Evolutionary conservation across 2,329 filamentous ascomycete genomes (phyloP), one percentile per base, ranked within the genome.

Genomic region (Curvularia lunata): DNA sequence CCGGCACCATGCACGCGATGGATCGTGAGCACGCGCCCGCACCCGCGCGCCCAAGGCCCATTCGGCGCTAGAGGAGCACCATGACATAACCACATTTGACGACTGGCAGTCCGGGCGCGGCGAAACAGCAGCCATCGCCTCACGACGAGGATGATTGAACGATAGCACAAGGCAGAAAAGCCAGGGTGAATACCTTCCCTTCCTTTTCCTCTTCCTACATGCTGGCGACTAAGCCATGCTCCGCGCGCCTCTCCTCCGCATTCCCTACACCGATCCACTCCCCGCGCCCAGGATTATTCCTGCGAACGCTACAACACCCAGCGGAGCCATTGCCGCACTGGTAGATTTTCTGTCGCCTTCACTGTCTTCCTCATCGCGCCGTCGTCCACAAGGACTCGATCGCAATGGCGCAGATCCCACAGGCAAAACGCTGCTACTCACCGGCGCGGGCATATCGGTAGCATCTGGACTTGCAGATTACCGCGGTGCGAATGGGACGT

Each of bases 381-480:
- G 16, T 37, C 34, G 34, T 9, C 34, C 13, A n/a, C 32, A 34
- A 12, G 32, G 7, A 34, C 9, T 37, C 16, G 16, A 34, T 37
- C 34, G n/a, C 34, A 37, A 37, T 37, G 34, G 13, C 9, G 34
- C 34, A 37, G 13, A n/a, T 7, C 5, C 34, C 34, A 18, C 21
- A 5, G 82, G 9, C 83, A 79, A 88, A 61, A 88, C 87, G 0
- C 82, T 90, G 27, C 78, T 91, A 16, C 80, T 91, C 40, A 88
- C 93, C 0, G 95, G 95, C 10, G 95, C 95, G 2, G 95, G 95
- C 2, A 90, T 99, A 49, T 97, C 92, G 1, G 94, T 98, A 8
- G 91, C 93, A 4, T 97, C 92, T 10, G 95, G 95, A 0, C 84
- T 99, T 30, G 90, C 94, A 28, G 95, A 99, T 78, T 99, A 99